Base-by-base conservation (phyloP, 1,139 yeast species). In the Suhomyces ambrosiae region DNA sequence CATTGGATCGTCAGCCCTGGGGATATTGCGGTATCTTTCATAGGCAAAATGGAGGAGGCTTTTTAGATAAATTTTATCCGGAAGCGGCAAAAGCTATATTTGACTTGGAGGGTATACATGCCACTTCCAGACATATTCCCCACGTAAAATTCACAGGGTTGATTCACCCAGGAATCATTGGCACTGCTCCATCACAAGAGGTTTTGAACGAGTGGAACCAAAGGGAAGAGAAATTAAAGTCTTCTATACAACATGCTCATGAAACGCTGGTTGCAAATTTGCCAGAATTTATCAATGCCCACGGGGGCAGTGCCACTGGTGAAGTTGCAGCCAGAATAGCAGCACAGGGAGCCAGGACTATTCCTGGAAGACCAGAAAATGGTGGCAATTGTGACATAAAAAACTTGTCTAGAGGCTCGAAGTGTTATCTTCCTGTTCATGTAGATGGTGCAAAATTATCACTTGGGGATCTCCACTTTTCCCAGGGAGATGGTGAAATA, bases 361-460 rank as follows among this genome's bases (percentile, higher is more conserved):
- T 73, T 37, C 79, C 79, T 5, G 76, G 76, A 4, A 54, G 76
- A 44, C 78, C 79, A 18, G 79, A 73, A 51, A 62, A 73, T 48
- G 79, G 79, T 7, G 79, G 79, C 5, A 73, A 73, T 45, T 73
- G 79, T 49, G 79, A 73, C 43, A 73, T 74, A 48, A 73, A 74
- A 52, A 71, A 70, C 42, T 54, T 74, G 15, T 65, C 76, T 3
- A 54, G 76, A 27, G 79, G 79, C 2, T 69, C 78, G 12, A 72
- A 68, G 40, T 67, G 68, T 25, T 73, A 69, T 46, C 57, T 73
- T 37, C 79, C 79, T 3, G 74, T 70, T 11, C 58, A 73, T 49
- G 68, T 73, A 16, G 52, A 56, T 11, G 79, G 79, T 3, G 79
- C 74, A 24, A 68, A 68, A 47, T 58, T 73, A 19, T 67, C 74